Conservation (phyloP, 2,329 filamentous ascomycete species). For the Fusarium drepaniforme region DNA sequence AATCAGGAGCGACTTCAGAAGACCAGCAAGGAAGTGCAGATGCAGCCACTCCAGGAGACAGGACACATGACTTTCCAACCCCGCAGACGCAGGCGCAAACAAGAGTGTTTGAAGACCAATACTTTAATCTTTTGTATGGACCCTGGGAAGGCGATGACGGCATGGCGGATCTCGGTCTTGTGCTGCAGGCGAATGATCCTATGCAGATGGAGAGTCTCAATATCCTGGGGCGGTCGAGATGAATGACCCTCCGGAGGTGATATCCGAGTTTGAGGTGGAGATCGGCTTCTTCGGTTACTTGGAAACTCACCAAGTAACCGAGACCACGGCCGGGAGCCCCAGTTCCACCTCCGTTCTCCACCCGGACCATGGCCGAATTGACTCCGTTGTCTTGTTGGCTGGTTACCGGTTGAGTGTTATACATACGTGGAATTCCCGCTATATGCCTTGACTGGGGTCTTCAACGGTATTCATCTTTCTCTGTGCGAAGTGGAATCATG, state of each 20-base stretch:
- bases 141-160: constrained; percentile 53
- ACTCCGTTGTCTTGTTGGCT: background rate
- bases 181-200: constrained; percentile 49
- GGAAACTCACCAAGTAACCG: constrained; percentile 11
- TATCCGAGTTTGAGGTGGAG: background rate
- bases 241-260: background rate
- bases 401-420: background rate
- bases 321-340: background rate
- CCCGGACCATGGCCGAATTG: background rate
- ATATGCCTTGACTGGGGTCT: background rate
- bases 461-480: background rate
- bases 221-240: constrained; percentile 46
- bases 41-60: background rate
- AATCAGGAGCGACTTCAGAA: background rate
- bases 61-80: constrained; percentile 19
- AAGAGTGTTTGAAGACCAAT: constrained; percentile 50
- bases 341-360: constrained; percentile 15
- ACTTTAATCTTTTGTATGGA: constrained; percentile 50
- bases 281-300: constrained; percentile 29
- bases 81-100: constrained; percentile 35
- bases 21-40: background rate
- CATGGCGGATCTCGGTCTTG: constrained; percentile 49
- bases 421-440: background rate
- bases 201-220: constrained; percentile 46
- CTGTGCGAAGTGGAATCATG: background rate